Base-by-base conservation (phyloP, 345 rosid genomes). In the Gossypium stocksii region DNA sequence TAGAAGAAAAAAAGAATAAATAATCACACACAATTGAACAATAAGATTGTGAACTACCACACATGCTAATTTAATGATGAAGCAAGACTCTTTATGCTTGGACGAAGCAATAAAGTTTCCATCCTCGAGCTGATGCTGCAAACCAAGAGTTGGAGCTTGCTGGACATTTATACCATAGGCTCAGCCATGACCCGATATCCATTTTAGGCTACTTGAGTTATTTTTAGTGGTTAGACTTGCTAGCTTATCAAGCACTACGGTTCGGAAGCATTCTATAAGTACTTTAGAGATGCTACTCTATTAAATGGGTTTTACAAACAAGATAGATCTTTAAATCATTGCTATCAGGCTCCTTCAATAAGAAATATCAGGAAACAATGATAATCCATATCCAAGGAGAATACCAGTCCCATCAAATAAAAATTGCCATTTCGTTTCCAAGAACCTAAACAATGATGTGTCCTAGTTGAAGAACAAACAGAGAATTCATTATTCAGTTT, bases 121-220 rank as follows among this genome's bases (percentile, higher is more conserved):
- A 44, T 20, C 27, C 70, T 34, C 45, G 7, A 13, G 10, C 20
- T 45, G n/a, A 44, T 44, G 34, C 16, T 12, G 17, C 53, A 20
- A 66, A 44, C 53, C 15, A 66, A 66, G 70, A 44, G 70, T 66
- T 66, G n/a, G 6, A 22, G 53, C 29, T 66, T 66, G 34, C 54
- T 12, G 53, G n/a, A 44, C 8, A 8, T n/a, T 41, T n/a, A 64
- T 64, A 64, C 19, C 51, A 43, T 41, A 64, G 69, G 25, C 25
- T 9, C 69, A 45, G 51, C 11, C 16, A 14, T n/a, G 13, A 65
- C 19, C 43, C 4, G 3, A 65, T 45, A 20, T 66, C 34, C 3
- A 22, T 12, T 44, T 45, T 66, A 66, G 34, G 53, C 34, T 20
- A 66, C 16, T 65, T 43, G 12, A 44, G n/a, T 66, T 19, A 45